Conservation (phyloP, 441 rosid species). For the Hura crepitans region DNA sequence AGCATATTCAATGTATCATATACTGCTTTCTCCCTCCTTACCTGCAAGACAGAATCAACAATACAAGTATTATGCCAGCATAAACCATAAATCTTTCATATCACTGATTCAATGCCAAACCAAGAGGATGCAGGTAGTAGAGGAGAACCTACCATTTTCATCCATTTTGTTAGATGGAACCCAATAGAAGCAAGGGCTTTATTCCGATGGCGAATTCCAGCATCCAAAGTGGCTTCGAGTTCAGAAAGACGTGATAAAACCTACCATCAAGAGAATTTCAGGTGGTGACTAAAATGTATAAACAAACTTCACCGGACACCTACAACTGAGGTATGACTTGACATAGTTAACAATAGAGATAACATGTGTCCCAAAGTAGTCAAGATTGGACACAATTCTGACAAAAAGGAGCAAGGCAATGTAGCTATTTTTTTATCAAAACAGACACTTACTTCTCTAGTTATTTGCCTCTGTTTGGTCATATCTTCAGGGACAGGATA, state of each 20-base stretch:
- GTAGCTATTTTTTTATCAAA: background rate
- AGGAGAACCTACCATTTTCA: slow-evolving; percentile 55
- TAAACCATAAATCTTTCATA: background rate
- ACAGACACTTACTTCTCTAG: slow-evolving; percentile 63
- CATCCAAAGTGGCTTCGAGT: slow-evolving; percentile 87
- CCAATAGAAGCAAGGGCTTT: slow-evolving; percentile 70
- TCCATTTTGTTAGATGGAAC: slow-evolving; percentile 71
- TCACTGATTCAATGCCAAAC: slow-evolving; percentile 14
- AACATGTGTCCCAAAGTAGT: background rate
- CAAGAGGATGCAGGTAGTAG: background rate
- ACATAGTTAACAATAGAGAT: background rate
- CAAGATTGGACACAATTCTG: background rate
- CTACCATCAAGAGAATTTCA: slow-evolving; percentile 46
- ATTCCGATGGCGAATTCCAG: slow-evolving; percentile 81
- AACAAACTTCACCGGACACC: slow-evolving; percentile 2
- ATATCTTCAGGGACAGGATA: slow-evolving; percentile 90
- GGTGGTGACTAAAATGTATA: slow-evolving; percentile 5
- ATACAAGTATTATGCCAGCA: background rate
- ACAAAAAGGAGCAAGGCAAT: background rate
- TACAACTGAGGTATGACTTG: background rate
- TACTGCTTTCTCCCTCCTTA: slow-evolving; percentile 84
- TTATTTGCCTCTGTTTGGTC: slow-evolving; percentile 78
- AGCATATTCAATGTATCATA: slow-evolving; percentile 91
- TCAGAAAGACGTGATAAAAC: slow-evolving; percentile 89
- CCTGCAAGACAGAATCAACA: slow-evolving; percentile 43